These are phyloP conservation scores for Beauveria sp. DNA, from an alignment of 2,329 filamentous ascomycete genomes.

Conservation along the genomic window DNA sequence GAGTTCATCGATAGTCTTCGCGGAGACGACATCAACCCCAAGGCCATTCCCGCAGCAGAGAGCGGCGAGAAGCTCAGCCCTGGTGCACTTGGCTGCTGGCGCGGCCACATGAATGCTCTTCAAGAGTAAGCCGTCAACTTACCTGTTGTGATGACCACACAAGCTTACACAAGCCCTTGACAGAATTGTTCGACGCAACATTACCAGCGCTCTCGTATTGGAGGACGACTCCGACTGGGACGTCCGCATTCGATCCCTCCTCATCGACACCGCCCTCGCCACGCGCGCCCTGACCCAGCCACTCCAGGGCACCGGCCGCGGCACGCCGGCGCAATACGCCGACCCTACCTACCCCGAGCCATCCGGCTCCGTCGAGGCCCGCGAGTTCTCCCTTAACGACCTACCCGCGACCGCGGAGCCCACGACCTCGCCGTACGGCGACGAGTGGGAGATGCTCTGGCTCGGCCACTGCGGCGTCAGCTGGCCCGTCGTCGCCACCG, in stretches of 20 bases:
- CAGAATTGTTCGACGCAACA: slow-evolving; percentile 33
- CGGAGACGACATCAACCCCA: slow-evolving; percentile 28
- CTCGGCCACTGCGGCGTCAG: slow-evolving; percentile 37
- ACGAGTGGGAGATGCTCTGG: slow-evolving; percentile 43
- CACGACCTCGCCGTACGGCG: slow-evolving; percentile 33
- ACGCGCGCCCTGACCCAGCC: slow-evolving; percentile 25
- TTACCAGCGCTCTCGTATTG: slow-evolving; percentile 40
- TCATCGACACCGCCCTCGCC: slow-evolving; percentile 30
- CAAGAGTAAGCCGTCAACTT: slow-evolving; percentile 18
- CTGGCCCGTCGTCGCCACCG: slow-evolving; percentile 16
- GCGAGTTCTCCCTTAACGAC: slow-evolving; percentile 11
- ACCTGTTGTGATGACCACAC: too few species aligned
- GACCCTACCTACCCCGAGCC: slow-evolving; percentile 17
- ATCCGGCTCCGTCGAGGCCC: not conserved
- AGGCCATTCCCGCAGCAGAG: slow-evolving; percentile 21
- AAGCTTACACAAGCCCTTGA: not conserved
- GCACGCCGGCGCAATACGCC: slow-evolving; percentile 10
- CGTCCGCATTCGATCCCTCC: slow-evolving; percentile 38
- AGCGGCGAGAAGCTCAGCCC: not conserved
- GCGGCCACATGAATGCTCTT: slow-evolving; percentile 29
- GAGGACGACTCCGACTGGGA: slow-evolving; percentile 53
- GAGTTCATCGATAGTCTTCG: slow-evolving; percentile 38
- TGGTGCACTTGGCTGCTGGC: slow-evolving; percentile 21
- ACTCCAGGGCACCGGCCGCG: not conserved
- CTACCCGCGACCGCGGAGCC: slow-evolving; percentile 13